Conservation (phyloP, 179 eudicot species). For the Drosera spatulata region DNA sequence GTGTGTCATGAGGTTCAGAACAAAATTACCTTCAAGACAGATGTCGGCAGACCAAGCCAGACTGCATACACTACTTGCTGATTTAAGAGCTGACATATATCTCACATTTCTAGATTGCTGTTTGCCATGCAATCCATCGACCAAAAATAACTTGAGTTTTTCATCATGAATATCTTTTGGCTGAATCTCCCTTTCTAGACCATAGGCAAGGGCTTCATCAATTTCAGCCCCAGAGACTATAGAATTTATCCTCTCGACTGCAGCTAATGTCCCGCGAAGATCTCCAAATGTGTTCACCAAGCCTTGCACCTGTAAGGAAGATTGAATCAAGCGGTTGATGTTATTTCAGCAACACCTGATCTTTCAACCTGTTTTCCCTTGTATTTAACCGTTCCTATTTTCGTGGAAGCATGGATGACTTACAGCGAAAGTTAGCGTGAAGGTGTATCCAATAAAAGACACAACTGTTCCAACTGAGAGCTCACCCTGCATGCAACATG, state of each 20-base stretch:
- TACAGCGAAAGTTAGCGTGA: slow-evolving; percentile 93
- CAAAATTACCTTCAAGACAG: slow-evolving; percentile 63
- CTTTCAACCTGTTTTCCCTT: too few species aligned
- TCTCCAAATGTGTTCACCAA: slow-evolving; percentile 91
- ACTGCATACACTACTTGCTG: slow-evolving; percentile 38
- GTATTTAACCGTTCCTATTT: too few species aligned
- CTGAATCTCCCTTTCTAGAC: slow-evolving; percentile 68
- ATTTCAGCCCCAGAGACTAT: slow-evolving; percentile 67
- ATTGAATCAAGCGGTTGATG: slow-evolving; percentile 3
- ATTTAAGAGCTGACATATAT: slow-evolving; percentile 72
- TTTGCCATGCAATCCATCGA: slow-evolving; percentile 34
- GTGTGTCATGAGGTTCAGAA: neutral
- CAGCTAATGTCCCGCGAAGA: slow-evolving; percentile 94
- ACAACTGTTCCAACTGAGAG: slow-evolving; percentile 84
- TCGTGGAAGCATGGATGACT: slow-evolving; percentile 16
- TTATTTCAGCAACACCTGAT: too few species aligned
- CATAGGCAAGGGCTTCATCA: slow-evolving; percentile 85
- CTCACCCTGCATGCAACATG: slow-evolving; percentile 62
- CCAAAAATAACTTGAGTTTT: slow-evolving; percentile 34
- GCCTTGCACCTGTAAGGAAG: slow-evolving; percentile 77
- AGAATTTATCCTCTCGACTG: slow-evolving; percentile 91
- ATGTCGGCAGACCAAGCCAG: slow-evolving; percentile 78
- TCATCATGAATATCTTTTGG: slow-evolving; percentile 44
- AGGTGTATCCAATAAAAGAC: slow-evolving; percentile 95
- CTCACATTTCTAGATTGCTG: slow-evolving; percentile 25